Conservation (phyloP, 2,329 filamentous ascomycete genomes). For the Xylaria digitata region DNA sequence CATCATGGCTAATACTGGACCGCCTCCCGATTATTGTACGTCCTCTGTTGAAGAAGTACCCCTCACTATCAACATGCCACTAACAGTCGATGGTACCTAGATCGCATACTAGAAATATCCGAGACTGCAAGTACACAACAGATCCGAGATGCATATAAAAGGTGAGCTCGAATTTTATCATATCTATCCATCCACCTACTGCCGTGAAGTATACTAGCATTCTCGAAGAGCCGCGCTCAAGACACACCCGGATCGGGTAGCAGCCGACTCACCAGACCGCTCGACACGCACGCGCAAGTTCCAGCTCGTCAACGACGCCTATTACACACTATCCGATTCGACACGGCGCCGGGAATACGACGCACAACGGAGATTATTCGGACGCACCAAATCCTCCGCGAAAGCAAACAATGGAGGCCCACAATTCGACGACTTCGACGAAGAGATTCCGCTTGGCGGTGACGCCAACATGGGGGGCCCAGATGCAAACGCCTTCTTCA, state of each 20-base stretch:
- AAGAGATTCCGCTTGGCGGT: conserved; percentile 54
- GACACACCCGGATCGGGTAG: conserved; percentile 92
- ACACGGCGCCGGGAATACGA: conserved; percentile 86
- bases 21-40: conserved; percentile 71
- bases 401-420: conserved; percentile 48
- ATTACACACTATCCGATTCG: conserved; percentile 88
- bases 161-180: conserved; percentile 59
- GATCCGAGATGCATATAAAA: conserved; percentile 94
- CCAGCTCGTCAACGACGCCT: conserved; percentile 92
- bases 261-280: conserved; percentile 85
- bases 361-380: conserved; percentile 71
- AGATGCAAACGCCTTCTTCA: conserved; percentile 63
- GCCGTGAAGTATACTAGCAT: conserved; percentile 12
- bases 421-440: conserved; percentile 61
- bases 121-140: conserved; percentile 82
- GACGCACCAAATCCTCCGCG: conserved; percentile 57
- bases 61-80: conserved; percentile 37
- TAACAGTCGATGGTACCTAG: conserved; percentile 56
- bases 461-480: conserved; percentile 54
- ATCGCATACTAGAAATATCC: conserved; percentile 78
- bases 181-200: neutral
- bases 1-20: conserved; percentile 50
- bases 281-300: conserved; percentile 84
- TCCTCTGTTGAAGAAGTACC: conserved; percentile 40
- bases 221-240: conserved; percentile 83